Evolutionary conservation across 768 basidiomycete genomes (phyloP).

Genomic region (Lactarius hengduanensis): DNA sequence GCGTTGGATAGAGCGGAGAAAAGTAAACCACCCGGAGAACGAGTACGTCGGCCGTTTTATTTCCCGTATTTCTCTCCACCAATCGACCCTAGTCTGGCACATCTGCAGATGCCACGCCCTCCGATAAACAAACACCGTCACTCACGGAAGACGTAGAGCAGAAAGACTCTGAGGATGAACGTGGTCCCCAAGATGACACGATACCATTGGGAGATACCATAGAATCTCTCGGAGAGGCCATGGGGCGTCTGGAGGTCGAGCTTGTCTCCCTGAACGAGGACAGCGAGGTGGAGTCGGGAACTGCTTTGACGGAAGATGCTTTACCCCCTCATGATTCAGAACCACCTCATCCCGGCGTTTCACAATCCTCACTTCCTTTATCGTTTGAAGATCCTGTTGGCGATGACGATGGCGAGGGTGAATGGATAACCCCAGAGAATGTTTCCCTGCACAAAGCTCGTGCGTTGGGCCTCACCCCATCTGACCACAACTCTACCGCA

Average conservation of each 20-base stretch:
- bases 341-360: conserved; percentile 25
- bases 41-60: conserved; percentile 30
- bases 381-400: conserved; percentile 77
- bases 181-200: background rate
- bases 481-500: conserved; percentile 39
- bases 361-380: conserved; percentile 32
- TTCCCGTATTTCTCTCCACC: background rate
- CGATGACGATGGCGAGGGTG: conserved; percentile 82
- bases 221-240: conserved; percentile 7
- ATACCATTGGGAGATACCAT: conserved; percentile 27
- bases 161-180: background rate
- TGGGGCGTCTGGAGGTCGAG: conserved; percentile 17
- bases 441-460: conserved; percentile 83
- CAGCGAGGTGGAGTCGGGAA: background rate
- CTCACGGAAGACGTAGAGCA: background rate
- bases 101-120: background rate
- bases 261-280: conserved; percentile 16
- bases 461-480: conserved; percentile 78
- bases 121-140: background rate
- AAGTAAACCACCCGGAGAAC: conserved; percentile 30
- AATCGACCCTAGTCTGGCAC: conserved; percentile 8
- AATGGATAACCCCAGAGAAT: conserved; percentile 96
- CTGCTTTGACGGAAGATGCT: background rate
- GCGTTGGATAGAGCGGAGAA: conserved; percentile 60
- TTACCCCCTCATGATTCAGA: conserved; percentile 18